Base-by-base conservation (phyloP, 805 yeast species). In the Pachysolen tannophilus region DNA sequence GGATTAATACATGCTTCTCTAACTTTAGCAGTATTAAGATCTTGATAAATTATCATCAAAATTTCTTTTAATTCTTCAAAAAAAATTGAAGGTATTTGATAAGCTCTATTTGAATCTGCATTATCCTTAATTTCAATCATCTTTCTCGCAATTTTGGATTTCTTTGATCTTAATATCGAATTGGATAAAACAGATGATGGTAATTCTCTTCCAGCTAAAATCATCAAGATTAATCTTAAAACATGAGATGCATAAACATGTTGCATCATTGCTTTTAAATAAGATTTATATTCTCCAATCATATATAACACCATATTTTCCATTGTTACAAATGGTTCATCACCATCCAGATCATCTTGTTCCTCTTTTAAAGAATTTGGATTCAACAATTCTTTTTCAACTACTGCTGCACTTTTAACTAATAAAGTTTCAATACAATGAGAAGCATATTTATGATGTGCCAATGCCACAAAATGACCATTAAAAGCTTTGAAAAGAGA, bases 211-310 rank as follows among this genome's bases (percentile, higher is more conserved):
- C 95, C 96, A 2, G 92, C 67, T 23, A 86, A 55, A 10, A 87
- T 70, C 35, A 87, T 61, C 20, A 92, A 60, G 6, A 85, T 45
- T 20, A 86, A 60, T 50, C 97, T 69, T 35, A 92, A 58, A 6
- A 83, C 86, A 57, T 90, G 98, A 0, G 97, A 83, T 0, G 90
- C 90, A 51, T 90, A 90, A 47, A 75, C 83, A 48, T 90, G 88
- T 8, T 58, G 54, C 19, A 82, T 65, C 79, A 90, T 72, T 3
- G 66, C 60, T 32, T 60, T 60, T 37, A 81, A 44, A 42, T 72
- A 65, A 2, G 86, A 80, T 40, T 71, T 67, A 30, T 83, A 55
- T 53, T 84, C 95, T 33, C 72, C 67, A 20, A 83, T 52, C 75
- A 84, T 74, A 35, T 68, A 67, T 30, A 75, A 50, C 45, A 86